phyloP scores from a whole-genome alignment of 768 basidiomycete genomes.

The Asterophora lycoperdoides region DNA sequence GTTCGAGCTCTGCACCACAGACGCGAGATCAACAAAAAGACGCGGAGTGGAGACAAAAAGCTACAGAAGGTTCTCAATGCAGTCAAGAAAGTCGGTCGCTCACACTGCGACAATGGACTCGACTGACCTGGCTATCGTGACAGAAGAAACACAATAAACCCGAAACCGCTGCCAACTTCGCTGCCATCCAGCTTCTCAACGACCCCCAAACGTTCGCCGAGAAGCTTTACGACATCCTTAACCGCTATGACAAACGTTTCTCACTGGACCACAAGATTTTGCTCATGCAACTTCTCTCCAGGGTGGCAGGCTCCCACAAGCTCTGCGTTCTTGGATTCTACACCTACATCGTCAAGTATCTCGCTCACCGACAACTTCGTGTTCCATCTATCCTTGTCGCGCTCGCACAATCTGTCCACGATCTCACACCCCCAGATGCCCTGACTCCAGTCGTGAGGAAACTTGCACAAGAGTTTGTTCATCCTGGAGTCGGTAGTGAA shows the following conservation, averaged over 20 bases:
- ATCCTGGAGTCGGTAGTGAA: slow-evolving; percentile 93
- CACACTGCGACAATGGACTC: background rate
- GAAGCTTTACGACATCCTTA: slow-evolving; percentile 82
- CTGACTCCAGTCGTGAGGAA: slow-evolving; percentile 87
- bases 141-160: slow-evolving; percentile 34
- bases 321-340: slow-evolving; percentile 93
- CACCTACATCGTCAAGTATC: slow-evolving; percentile 92
- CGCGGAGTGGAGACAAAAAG: slow-evolving; percentile 77
- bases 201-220: slow-evolving; percentile 97
- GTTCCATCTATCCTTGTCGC: slow-evolving; percentile 91
- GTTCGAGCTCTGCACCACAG: slow-evolving; percentile 77
- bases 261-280: slow-evolving; percentile 96
- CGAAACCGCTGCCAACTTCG: slow-evolving; percentile 63
- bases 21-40: slow-evolving; percentile 92
- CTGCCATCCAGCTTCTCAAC: slow-evolving; percentile 86
- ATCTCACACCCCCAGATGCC: slow-evolving; percentile 90
- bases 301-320: slow-evolving; percentile 91
- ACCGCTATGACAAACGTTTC: slow-evolving; percentile 88
- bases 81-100: slow-evolving; percentile 61
- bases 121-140: background rate
- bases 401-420: slow-evolving; percentile 92
- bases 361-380: slow-evolving; percentile 86
- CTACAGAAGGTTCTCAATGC: slow-evolving; percentile 66
- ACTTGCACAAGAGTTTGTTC: slow-evolving; percentile 92
- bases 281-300: slow-evolving; percentile 87